phyloP scores from a whole-genome alignment of 2,329 filamentous ascomycete species.

The Leptographium wingfieldii region DNA sequence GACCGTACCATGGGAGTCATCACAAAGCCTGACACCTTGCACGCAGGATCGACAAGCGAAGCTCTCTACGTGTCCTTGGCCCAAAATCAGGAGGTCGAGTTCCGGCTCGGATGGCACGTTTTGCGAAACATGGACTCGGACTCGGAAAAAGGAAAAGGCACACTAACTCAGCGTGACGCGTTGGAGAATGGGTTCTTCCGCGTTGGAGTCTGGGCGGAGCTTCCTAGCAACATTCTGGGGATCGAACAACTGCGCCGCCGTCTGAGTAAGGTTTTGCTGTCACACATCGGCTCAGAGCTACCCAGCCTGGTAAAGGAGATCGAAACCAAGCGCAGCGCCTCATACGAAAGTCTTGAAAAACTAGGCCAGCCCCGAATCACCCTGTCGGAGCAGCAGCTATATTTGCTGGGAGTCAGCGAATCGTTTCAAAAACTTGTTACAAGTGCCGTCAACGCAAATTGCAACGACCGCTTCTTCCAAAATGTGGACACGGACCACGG shows the following conservation, averaged over 20 bases:
- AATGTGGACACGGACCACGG: slow-evolving; percentile 14
- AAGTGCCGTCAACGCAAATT: slow-evolving; percentile 17
- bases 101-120: slow-evolving; percentile 41
- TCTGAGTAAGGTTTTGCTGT: slow-evolving; percentile 36
- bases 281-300: slow-evolving; percentile 33
- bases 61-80: slow-evolving; percentile 27
- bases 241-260: slow-evolving; percentile 32
- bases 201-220: slow-evolving; percentile 24
- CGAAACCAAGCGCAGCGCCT: neutral
- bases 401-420: slow-evolving; percentile 17
- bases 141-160: slow-evolving; percentile 16
- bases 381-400: slow-evolving; percentile 13
- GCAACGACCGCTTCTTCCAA: slow-evolving; percentile 14
- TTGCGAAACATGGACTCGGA: slow-evolving; percentile 33
- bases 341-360: neutral
- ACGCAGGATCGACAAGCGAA: slow-evolving; percentile 26
- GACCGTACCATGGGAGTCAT: slow-evolving; percentile 41
- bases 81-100: slow-evolving; percentile 30
- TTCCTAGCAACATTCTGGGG: slow-evolving; percentile 25
- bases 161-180: slow-evolving; percentile 23
- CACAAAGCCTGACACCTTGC: slow-evolving; percentile 39
- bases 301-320: slow-evolving; percentile 16
- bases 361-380: neutral
- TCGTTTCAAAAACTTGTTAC: slow-evolving; percentile 14
- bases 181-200: slow-evolving; percentile 30